Percentiles rank a stretch among this genome's conserved stretches.
phyloP scores from a whole-genome alignment of 1,139 yeast genomes.

The Geotrichum reessii region DNA sequence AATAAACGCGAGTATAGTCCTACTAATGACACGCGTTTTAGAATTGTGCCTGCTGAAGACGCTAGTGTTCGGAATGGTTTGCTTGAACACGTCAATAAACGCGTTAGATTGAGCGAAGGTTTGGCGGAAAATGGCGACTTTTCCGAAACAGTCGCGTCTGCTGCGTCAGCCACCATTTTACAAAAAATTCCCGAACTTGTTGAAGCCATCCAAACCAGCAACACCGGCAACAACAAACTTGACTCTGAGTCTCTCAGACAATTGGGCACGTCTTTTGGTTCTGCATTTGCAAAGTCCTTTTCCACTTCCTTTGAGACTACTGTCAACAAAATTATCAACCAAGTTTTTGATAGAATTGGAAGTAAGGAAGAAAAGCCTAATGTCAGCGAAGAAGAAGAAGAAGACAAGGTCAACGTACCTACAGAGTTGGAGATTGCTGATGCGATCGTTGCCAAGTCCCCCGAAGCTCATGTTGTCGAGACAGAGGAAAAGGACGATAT shows the following conservation, averaged over 20 bases:
- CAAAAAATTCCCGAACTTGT: conserved; percentile 12
- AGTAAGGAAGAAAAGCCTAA: background rate
- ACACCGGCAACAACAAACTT: conserved; percentile 1
- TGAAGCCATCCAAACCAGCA: conserved; percentile 1
- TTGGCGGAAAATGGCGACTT: conserved; percentile 2
- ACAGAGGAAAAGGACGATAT: background rate
- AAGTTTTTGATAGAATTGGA: background rate
- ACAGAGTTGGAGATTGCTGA: background rate
- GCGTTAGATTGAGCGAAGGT: background rate
- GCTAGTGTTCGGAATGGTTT: background rate
- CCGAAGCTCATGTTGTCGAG: background rate
- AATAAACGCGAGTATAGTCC: conserved; percentile 1
- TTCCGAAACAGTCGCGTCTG: conserved; percentile 12
- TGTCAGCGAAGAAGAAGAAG: background rate
- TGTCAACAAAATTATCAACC: background rate
- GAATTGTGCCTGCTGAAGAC: background rate
- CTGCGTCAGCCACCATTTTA: conserved; percentile 8
- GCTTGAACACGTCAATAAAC: background rate
- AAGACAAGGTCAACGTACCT: background rate
- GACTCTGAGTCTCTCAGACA: conserved; percentile 1
- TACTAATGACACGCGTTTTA: background rate
- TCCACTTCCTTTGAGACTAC: conserved; percentile 8
- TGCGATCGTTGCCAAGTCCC: background rate
- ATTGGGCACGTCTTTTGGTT: conserved; percentile 11
- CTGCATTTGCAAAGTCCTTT: conserved; percentile 13